Evolutionary conservation across 106 monocot genomes (phyloP), one percentile per base, ranked within the genome.

Genomic region (Xerophyta viscosa): DNA sequence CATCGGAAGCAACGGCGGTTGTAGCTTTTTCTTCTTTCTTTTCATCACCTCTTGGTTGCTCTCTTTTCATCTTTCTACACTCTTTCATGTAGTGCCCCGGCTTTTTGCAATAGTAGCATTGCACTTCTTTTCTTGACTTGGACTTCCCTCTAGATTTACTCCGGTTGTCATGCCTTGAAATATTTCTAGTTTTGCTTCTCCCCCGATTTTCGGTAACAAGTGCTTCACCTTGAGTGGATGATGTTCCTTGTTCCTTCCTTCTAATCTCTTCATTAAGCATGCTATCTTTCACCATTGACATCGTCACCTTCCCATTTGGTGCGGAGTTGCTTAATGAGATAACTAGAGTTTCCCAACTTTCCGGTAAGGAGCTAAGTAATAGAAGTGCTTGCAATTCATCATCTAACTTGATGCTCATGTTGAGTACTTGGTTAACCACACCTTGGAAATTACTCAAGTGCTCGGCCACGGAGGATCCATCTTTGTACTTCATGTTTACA

Each of bases 91-190:
- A 37, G 23, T 56, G 56, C 11, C 41, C 36, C 8, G 2, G 1
- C 24, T 42, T 57, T 20, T 42, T 11, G 24, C 41, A 57, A 41
- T 42, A 42, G 30, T 41, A 42, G 41, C 57, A 57, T 20, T 24
- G 3, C 2, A 60, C 18, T 20, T 28, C 29, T 15, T 29, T 60
- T 31, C 20, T 28, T 44, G 60, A 46, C 11, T 30, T 60, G 6
- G 28, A 45, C 31, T 55, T 57, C 20, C 21, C 30, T 43, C 46
- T 46, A 18, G 18, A 46, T 19, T 46, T 46, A 8, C 2, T 20
- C 8, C 20, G 13, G 6, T 7, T 46, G 46, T 46, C 20, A 19
- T 46, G 2, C 12, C 50, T 6, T 24, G 6, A 24, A 11, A 2
- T 11, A 25, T 23, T 2, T 24, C 50, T 50, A 5, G n/a, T 3